These are phyloP conservation scores for Obelidium mucronatum DNA, from an alignment of 192 early-diverging fungal species.

Conservation along the genomic window DNA sequence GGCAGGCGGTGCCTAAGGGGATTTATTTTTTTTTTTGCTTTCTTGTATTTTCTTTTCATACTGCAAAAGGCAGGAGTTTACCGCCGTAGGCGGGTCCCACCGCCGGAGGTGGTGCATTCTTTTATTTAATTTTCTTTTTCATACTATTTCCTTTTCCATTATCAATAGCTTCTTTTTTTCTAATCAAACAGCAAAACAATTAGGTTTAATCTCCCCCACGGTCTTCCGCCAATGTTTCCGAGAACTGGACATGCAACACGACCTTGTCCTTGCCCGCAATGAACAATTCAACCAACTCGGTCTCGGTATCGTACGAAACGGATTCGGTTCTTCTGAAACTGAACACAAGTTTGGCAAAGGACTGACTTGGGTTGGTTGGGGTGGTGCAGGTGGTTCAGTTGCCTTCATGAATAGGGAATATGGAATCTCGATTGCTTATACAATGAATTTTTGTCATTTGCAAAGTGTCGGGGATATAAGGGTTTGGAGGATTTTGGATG, in stretches of 20 bases:
- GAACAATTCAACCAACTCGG: background rate
- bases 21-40: too few species aligned
- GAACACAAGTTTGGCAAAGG: background rate
- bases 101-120: too few species aligned
- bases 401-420: slow-evolving; percentile 58
- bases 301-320: background rate
- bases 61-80: too few species aligned
- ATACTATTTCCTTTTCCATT: too few species aligned
- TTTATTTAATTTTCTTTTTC: too few species aligned
- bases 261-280: background rate
- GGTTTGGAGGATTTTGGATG: slow-evolving; percentile 53
- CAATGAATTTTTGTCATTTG: slow-evolving; percentile 59
- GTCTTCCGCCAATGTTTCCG: background rate
- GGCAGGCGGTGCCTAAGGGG: too few species aligned
- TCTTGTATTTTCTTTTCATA: too few species aligned
- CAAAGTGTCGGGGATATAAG: slow-evolving; percentile 61
- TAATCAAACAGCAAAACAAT: too few species aligned
- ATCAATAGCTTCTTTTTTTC: too few species aligned
- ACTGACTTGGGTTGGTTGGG: slow-evolving; percentile 50
- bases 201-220: too few species aligned
- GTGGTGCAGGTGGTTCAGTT: slow-evolving; percentile 66
- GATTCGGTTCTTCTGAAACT: background rate
- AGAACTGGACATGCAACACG: background rate
- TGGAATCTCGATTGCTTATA: slow-evolving; percentile 64
- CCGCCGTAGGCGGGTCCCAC: too few species aligned